Evolutionary conservation across 768 basidiomycete genomes (phyloP), one percentile per base, ranked within the genome.

Genomic region (Boletus huronensis): DNA sequence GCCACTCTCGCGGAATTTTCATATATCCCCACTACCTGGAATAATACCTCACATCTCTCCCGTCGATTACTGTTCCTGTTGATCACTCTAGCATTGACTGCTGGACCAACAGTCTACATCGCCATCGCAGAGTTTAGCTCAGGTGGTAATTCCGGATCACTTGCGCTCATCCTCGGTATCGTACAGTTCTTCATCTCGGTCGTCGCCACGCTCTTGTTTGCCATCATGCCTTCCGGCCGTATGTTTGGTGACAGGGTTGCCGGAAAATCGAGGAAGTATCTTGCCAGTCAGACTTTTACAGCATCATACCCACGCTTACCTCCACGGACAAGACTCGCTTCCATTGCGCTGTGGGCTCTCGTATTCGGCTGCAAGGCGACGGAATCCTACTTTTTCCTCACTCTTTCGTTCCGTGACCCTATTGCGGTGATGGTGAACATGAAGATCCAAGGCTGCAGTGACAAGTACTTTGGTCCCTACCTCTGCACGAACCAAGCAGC

Each of bases 191-290:
- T 86, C 76, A 91, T 98, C 54, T 90, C 95, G 25, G 87, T 93
- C 47, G 73, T 85, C 50, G 91, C 88, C 8, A 92, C 92, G 1
- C 75, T 95, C 49, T 79, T 95, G 8, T 98, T 98, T 70, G 83
- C 91, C 25, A 79, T 92, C 66, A 83, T 99, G 74, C 97, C 97
- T 0, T 97, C 94, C 1, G 97, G 94, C 0, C 85, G 96, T 19
- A 98, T 98, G 93, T 99, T 99, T 66, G 97, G 97, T 31, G 97
- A 99, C 70, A 84, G 96, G 51, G 97, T 99, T 0, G 92, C 89
- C 0, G 90, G 96, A 48, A 98, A 96, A 75, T 87, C 87, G 14
- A 79, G 97, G 60, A 99, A 99, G 69, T 98, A 99, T 70, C 88
- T 99, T 42, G 97, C 97, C 8, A 94, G 88, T 59, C 97, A 99